Evolutionary conservation across 2,329 filamentous ascomycete species (phyloP).

Genomic region (Orbilia blumenaviensis): DNA sequence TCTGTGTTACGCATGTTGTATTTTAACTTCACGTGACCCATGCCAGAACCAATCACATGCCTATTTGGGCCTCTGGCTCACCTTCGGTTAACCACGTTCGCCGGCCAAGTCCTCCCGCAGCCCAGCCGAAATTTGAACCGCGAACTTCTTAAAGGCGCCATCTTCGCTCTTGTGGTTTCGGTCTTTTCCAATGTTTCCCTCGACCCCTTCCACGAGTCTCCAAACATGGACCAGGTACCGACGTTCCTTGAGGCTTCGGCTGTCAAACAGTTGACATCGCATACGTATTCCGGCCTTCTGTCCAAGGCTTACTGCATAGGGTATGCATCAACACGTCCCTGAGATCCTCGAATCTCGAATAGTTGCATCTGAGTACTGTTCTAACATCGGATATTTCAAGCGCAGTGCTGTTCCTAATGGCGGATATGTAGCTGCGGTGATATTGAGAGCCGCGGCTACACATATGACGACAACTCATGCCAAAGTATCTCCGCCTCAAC

Average conservation of each 20-base stretch:
- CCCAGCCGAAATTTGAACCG: conserved; percentile 43
- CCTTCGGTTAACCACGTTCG: not conserved
- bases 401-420: conserved; percentile 72
- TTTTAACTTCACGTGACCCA: not conserved
- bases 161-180: not conserved
- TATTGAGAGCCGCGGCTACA: conserved; percentile 69
- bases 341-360: not conserved
- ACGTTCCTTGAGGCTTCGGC: conserved; percentile 65
- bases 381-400: conserved; percentile 39
- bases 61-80: not conserved
- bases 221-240: conserved; percentile 35
- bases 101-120: not conserved
- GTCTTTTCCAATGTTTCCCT: not conserved
- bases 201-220: not conserved
- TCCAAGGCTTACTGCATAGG: conserved; percentile 72
- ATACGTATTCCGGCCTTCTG: conserved; percentile 69
- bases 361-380: not conserved
- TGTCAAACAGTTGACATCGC: conserved; percentile 65
- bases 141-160: conserved; percentile 2
- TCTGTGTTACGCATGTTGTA: not conserved
- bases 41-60: not conserved
- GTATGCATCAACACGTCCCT: conserved; percentile 58
- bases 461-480: conserved; percentile 69
- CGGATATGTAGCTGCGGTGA: conserved; percentile 72
- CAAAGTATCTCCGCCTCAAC: conserved; percentile 63